phyloP scores from a whole-genome alignment of 202 grass and related monocot genomes.

The Saccharum hybrid region DNA sequence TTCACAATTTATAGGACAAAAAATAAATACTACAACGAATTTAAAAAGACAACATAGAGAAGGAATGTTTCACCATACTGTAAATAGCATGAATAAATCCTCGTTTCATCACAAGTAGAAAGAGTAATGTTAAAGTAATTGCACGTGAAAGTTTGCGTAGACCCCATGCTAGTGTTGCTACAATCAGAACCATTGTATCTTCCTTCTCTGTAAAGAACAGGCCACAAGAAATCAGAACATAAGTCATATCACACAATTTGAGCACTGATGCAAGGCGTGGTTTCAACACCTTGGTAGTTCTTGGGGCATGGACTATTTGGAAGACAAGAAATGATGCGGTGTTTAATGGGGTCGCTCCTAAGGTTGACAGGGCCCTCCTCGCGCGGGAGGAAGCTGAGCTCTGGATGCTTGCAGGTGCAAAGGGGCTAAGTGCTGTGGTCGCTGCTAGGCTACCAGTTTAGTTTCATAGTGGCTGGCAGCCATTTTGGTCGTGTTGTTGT shows the following conservation, averaged over 20 bases:
- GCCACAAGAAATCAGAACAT: conserved; percentile 17
- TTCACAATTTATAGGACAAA: conserved; percentile 19
- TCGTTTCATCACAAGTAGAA: conserved; percentile 96
- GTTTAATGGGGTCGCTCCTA: too few relatives aligned
- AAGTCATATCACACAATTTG: conserved; percentile 28
- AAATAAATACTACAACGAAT: conserved; percentile 28
- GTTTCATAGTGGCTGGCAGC: too few relatives aligned
- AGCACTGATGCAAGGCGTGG: too few relatives aligned
- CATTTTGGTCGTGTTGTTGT: too few relatives aligned
- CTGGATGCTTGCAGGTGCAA: too few relatives aligned
- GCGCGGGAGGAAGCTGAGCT: too few relatives aligned
- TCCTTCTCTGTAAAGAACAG: conserved; percentile 69
- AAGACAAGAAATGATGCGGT: too few relatives aligned
- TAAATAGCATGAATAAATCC: conserved; percentile 98
- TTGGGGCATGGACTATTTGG: too few relatives aligned
- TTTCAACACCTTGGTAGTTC: too few relatives aligned
- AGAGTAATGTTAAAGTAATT: conserved; percentile 87
- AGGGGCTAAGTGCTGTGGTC: too few relatives aligned
- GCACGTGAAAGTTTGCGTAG: conserved; percentile 90
- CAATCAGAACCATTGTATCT: conserved; percentile 86
- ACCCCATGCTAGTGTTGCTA: conserved; percentile 93
- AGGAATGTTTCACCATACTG: conserved; percentile 86
- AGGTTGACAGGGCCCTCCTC: too few relatives aligned
- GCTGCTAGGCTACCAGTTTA: too few relatives aligned
- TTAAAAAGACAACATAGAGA: conserved; percentile 51